Percentiles rank a stretch among this genome's conserved stretches.
Evolutionary conservation across 2,329 filamentous ascomycete species (phyloP).

Genomic region (Teratosphaeria nubilosa): DNA sequence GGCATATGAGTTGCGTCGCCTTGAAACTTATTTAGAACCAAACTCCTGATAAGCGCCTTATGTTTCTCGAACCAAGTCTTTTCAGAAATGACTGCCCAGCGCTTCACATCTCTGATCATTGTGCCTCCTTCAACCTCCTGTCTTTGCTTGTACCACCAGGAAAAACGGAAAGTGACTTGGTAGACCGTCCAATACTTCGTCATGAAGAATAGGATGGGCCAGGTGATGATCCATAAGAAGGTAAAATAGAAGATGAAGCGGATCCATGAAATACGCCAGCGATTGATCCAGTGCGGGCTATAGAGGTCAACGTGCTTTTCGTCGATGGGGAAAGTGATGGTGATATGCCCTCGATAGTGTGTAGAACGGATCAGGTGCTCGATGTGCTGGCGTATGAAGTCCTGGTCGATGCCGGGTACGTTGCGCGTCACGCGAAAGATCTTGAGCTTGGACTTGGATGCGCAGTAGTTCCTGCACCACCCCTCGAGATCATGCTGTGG

Average conservation of each 20-base stretch:
- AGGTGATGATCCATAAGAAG: slow-evolving; percentile 58
- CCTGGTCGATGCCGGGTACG: slow-evolving; percentile 54
- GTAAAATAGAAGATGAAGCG: slow-evolving; percentile 55
- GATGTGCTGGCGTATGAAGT: slow-evolving; percentile 42
- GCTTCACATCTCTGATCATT: slow-evolving; percentile 25
- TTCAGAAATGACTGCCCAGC: slow-evolving; percentile 43
- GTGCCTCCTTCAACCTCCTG: slow-evolving; percentile 13
- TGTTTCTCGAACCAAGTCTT: slow-evolving; percentile 54
- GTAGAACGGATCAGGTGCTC: slow-evolving; percentile 50
- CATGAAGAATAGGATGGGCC: slow-evolving; percentile 58
- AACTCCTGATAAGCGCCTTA: slow-evolving; percentile 48
- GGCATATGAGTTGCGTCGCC: slow-evolving; percentile 25
- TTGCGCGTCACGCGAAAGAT: slow-evolving; percentile 31
- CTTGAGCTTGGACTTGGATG: slow-evolving; percentile 48
- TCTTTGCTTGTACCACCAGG: slow-evolving; percentile 15
- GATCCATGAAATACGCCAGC: slow-evolving; percentile 58
- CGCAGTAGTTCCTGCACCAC: slow-evolving; percentile 62
- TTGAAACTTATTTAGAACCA: slow-evolving; percentile 49
- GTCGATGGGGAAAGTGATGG: slow-evolving; percentile 50
- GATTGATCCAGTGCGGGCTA: slow-evolving; percentile 52
- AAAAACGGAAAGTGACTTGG: slow-evolving; percentile 56
- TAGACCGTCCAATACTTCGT: slow-evolving; percentile 58
- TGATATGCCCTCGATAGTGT: slow-evolving; percentile 55
- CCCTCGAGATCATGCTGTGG: slow-evolving; percentile 37
- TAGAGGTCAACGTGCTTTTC: slow-evolving; percentile 52